These are phyloP conservation scores for Leccinum rimulosum DNA, from an alignment of 768 basidiomycete species.

Conservation along the genomic window DNA sequence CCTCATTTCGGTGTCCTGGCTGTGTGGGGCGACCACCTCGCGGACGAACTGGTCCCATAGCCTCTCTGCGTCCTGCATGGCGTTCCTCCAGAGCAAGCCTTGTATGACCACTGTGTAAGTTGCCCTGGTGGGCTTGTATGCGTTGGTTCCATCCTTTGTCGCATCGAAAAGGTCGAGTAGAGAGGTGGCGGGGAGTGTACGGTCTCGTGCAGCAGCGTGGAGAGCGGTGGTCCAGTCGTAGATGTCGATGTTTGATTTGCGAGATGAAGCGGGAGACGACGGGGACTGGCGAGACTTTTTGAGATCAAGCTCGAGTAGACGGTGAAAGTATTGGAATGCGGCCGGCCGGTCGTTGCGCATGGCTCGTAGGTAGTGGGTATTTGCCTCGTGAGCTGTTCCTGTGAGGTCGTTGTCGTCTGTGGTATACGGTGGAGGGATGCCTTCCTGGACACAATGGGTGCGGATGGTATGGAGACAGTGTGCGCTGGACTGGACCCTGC, in stretches of 20 bases:
- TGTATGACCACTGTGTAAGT: constrained; percentile 56
- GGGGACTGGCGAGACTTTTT: constrained; percentile 8
- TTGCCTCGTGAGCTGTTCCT: constrained; percentile 36
- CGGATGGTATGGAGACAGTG: constrained; percentile 42
- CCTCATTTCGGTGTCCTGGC: constrained; percentile 7
- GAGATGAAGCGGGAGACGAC: neutral
- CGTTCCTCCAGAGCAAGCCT: constrained; percentile 46
- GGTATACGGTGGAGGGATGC: constrained; percentile 22
- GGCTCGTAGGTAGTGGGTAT: constrained; percentile 43
- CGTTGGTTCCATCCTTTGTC: constrained; percentile 23
- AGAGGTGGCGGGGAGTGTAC: constrained; percentile 24
- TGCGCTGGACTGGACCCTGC: constrained; percentile 39
- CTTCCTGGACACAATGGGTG: constrained; percentile 19
- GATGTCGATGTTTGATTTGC: constrained; percentile 36
- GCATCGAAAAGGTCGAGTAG: constrained; percentile 40
- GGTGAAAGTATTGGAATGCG: constrained; percentile 47
- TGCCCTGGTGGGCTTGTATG: constrained; percentile 41
- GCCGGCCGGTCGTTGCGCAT: constrained; percentile 40
- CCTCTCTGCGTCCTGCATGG: constrained; percentile 38
- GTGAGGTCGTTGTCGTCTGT: constrained; percentile 3
- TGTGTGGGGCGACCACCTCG: constrained; percentile 9
- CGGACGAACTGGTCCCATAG: constrained; percentile 42
- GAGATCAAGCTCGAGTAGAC: constrained; percentile 33
- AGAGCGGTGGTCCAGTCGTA: constrained; percentile 49
- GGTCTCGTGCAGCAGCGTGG: constrained; percentile 43